Conservation (phyloP, 257 asterid genomes). For the Solanum okadae region DNA sequence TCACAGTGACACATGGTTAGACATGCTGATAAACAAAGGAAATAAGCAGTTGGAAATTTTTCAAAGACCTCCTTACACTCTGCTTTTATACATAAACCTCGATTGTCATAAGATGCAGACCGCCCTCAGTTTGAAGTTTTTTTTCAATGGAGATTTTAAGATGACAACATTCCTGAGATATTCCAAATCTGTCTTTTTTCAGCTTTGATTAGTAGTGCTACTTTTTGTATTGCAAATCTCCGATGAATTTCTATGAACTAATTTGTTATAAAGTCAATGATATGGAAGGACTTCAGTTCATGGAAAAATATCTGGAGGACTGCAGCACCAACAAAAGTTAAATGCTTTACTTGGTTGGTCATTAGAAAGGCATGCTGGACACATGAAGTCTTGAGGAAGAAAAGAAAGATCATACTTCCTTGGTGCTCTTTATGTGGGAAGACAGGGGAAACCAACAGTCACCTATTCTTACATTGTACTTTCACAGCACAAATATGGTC, state of each 20-base stretch:
- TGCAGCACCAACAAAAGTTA: no score
- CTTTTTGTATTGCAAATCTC: not conserved
- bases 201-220: not conserved
- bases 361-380: no score
- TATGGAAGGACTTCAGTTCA: not conserved
- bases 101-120: not conserved
- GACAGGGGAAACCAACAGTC: no score
- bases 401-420: no score
- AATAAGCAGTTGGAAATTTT: not conserved
- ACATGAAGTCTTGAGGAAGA: no score
- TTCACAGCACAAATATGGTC: no score
- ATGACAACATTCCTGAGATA: not conserved
- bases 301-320: no score
- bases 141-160: not conserved
- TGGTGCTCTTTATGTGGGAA: no score
- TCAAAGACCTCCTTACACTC: not conserved
- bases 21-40: not conserved
- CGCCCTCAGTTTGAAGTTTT: not conserved
- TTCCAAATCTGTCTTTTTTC: not conserved
- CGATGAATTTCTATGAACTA: not conserved
- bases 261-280: not conserved
- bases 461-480: no score
- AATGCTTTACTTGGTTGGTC: no score
- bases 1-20: constrained; percentile 2
- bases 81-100: not conserved